Percentiles rank a stretch among this genome's conserved stretches.
Conservation (phyloP, 23 red algal genomes). For the Cyanidioschyzon merolae region DNA sequence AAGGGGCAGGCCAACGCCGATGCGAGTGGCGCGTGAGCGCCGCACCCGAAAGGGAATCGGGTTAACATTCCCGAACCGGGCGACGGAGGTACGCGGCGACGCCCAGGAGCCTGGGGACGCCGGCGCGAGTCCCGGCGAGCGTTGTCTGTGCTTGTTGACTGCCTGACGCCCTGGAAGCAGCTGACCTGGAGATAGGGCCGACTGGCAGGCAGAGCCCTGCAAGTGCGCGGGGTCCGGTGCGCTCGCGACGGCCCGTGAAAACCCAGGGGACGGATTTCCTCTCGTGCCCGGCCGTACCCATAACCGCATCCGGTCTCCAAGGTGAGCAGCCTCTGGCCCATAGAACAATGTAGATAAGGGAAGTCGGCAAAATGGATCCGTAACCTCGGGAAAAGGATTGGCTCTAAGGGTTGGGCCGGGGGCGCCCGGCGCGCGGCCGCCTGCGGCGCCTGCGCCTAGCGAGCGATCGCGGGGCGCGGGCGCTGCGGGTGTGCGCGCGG, state of each 20-base stretch:
- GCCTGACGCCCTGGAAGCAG: constrained; percentile 52
- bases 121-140: constrained; percentile 36
- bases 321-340: constrained; percentile 54
- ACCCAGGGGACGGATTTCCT: constrained; percentile 16
- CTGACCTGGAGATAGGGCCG: constrained; percentile 60
- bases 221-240: constrained; percentile 40
- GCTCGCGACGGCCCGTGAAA: constrained; percentile 57
- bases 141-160: constrained; percentile 61
- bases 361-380: constrained; percentile 44
- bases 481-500: background rate
- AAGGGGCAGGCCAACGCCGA: constrained; percentile 36
- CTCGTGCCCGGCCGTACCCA: constrained; percentile 55
- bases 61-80: constrained; percentile 67
- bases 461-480: constrained; percentile 13
- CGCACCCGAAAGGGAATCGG: constrained; percentile 59
- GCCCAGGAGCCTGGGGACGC: constrained; percentile 32
- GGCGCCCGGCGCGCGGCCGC: background rate
- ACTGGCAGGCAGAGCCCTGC: constrained; percentile 30
- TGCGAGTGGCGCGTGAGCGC: constrained; percentile 20
- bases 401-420: constrained; percentile 35
- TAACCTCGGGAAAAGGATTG: constrained; percentile 44
- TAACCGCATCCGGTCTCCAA: constrained; percentile 72
- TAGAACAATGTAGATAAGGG: constrained; percentile 42
- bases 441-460: constrained; percentile 12
- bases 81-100: constrained; percentile 43